Conservation (phyloP, 1,284 basidiomycete genomes). For the Austroboletus novae-zelandiae region DNA sequence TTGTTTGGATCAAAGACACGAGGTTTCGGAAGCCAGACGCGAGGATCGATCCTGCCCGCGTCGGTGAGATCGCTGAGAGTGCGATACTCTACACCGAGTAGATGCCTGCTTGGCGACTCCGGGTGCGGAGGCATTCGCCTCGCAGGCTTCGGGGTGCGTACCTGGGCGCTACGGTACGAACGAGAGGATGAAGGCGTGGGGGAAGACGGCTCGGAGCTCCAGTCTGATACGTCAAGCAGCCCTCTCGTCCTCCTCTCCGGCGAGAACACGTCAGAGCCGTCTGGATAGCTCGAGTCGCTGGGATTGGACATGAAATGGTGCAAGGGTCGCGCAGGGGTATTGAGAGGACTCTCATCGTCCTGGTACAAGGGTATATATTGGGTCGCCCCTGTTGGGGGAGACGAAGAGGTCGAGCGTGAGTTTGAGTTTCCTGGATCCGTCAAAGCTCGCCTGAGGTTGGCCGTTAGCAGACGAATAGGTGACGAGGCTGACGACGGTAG, state of each 20-base stretch:
- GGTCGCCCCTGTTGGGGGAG: conserved; percentile 27
- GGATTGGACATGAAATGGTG: conserved; percentile 14
- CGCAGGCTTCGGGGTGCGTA: conserved; percentile 5
- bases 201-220: not conserved
- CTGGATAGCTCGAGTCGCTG: conserved; percentile 14
- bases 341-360: conserved; percentile 10
- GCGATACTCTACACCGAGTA: conserved; percentile 21
- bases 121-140: conserved; percentile 11
- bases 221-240: conserved; percentile 7
- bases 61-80: conserved; percentile 19
- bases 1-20: conserved; percentile 29
- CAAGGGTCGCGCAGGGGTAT: conserved; percentile 5
- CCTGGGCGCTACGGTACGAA: conserved; percentile 7
- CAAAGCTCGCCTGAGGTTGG: conserved; percentile 9
- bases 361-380: conserved; percentile 18
- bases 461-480: conserved; percentile 3
- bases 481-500: conserved; percentile 1
- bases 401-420: conserved; percentile 14
- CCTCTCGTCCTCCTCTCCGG: not conserved
- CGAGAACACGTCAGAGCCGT: not conserved
- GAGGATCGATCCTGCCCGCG: conserved; percentile 19
- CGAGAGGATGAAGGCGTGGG: conserved; percentile 2
- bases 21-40: conserved; percentile 28
- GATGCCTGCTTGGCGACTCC: conserved; percentile 4
- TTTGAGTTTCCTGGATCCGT: conserved; percentile 6